These are phyloP conservation scores for Chrysosphaeria jannelii DNA, from an alignment of 2,329 filamentous ascomycete genomes.

Conservation along the genomic window DNA sequence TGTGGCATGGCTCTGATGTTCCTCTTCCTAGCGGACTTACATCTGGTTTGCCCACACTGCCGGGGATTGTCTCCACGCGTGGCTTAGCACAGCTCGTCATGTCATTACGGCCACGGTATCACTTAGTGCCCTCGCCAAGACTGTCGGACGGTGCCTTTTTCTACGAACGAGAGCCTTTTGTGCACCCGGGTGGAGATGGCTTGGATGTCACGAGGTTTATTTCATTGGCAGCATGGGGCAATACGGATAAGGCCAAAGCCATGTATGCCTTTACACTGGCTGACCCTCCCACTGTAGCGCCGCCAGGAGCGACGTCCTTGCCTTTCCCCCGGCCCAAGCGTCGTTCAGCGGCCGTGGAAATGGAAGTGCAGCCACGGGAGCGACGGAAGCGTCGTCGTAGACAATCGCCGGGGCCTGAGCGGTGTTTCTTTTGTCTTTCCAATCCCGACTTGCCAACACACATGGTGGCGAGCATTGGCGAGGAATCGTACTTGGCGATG, in stretches of 20 bases:
- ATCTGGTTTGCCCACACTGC: conserved; percentile 8
- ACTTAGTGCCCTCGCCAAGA: conserved; percentile 29
- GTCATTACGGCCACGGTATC: conserved; percentile 66
- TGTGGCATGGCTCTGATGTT: conserved; percentile 38
- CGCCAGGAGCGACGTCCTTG: conserved; percentile 41
- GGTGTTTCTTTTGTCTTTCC: conserved; percentile 88
- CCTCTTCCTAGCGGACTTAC: no score
- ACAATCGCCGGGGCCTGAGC: conserved; percentile 31
- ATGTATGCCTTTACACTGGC: conserved; percentile 55
- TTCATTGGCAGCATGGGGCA: conserved; percentile 54
- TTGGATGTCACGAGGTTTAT: conserved; percentile 58
- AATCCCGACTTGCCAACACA: conserved; percentile 63
- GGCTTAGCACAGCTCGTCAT: conserved; percentile 52
- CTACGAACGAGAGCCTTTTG: conserved; percentile 82
- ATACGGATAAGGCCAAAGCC: conserved; percentile 46
- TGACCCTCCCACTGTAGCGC: conserved; percentile 27
- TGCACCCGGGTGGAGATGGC: conserved; percentile 28
- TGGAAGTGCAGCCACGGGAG: no score
- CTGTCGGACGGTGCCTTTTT: conserved; percentile 20
- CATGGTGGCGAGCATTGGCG: conserved; percentile 68
- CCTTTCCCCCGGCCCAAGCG: conserved; percentile 22
- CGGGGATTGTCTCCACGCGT: conserved; percentile 23
- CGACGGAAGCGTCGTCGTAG: conserved; percentile 14
- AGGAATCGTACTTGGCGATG: conserved; percentile 65
- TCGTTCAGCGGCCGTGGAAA: no score